Evolutionary conservation across 2,329 filamentous ascomycete species (phyloP).

Genomic region (Aureobasidium sp.): DNA sequence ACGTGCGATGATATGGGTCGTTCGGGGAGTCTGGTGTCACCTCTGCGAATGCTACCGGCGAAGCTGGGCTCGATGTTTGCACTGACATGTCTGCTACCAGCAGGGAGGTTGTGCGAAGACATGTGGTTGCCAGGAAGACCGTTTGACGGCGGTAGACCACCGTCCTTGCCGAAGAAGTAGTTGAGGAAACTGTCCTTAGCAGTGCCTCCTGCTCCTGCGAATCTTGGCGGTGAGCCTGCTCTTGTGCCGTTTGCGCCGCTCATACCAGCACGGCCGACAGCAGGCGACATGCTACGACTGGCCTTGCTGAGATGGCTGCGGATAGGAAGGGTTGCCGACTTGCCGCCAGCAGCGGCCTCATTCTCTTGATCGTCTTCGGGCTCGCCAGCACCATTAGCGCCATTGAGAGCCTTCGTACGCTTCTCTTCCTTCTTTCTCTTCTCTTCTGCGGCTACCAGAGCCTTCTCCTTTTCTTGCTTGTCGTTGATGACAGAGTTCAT

Average conservation of each 20-base stretch:
- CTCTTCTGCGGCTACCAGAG: slow-evolving; percentile 69
- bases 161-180: slow-evolving; percentile 98
- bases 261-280: slow-evolving; percentile 46
- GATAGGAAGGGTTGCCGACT: slow-evolving; percentile 43
- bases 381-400: slow-evolving; percentile 62
- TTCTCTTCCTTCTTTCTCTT: slow-evolving; percentile 75
- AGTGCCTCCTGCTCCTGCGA: slow-evolving; percentile 49
- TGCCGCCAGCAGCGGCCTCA: slow-evolving; percentile 41
- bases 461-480: slow-evolving; percentile 90
- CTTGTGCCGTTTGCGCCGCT: slow-evolving; percentile 49
- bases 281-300: slow-evolving; percentile 73
- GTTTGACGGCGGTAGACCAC: slow-evolving; percentile 39
- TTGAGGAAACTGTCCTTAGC: slow-evolving; percentile 89
- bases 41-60: slow-evolving; percentile 68
- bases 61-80: slow-evolving; percentile 73
- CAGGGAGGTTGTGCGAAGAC: slow-evolving; percentile 24
- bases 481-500: slow-evolving; percentile 95
- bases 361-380: slow-evolving; percentile 54
- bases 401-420: slow-evolving; percentile 71
- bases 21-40: slow-evolving; percentile 47
- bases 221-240: slow-evolving; percentile 52
- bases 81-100: slow-evolving; percentile 58
- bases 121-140: slow-evolving; percentile 5
- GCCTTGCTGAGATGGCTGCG: slow-evolving; percentile 54
- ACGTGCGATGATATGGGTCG: slow-evolving; percentile 24